Conservation (phyloP, 2,329 filamentous ascomycete genomes). For the Penicillium paneum region DNA sequence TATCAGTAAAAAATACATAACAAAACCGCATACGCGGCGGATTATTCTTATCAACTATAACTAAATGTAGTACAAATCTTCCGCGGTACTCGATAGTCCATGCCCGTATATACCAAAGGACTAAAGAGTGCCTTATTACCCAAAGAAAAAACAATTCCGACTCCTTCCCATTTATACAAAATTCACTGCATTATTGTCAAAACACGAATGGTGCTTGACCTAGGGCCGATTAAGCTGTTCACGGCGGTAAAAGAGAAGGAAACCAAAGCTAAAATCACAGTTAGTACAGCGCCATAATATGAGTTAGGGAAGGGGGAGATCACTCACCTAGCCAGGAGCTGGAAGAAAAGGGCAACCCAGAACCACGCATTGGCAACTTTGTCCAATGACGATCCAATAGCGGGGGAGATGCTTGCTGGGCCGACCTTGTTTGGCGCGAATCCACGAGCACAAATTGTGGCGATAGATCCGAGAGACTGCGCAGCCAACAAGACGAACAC, state of each 20-base stretch:
- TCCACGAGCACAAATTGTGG: constrained; percentile 61
- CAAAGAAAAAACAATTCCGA: neutral
- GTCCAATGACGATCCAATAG: constrained; percentile 50
- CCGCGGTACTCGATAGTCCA: neutral
- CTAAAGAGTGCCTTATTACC: neutral
- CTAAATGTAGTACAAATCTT: neutral
- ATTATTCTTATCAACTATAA: neutral
- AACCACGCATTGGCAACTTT: constrained; percentile 54
- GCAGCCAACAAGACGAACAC: constrained; percentile 58
- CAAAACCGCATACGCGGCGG: too few species aligned
- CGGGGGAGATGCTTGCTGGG: constrained; percentile 60
- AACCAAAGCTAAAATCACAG: constrained; percentile 31
- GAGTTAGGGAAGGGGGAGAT: constrained; percentile 30
- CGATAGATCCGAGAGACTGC: constrained; percentile 60
- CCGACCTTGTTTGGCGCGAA: constrained; percentile 61
- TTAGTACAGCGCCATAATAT: constrained; percentile 6
- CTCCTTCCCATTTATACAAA: neutral
- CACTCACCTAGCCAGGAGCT: constrained; percentile 59
- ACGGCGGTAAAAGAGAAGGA: constrained; percentile 45
- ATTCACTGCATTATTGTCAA: neutral
- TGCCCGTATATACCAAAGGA: neutral
- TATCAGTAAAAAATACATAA: neutral
- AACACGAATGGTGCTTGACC: neutral
- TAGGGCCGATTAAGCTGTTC: constrained; percentile 46
- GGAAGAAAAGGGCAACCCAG: constrained; percentile 58